Percentiles rank a stretch among this genome's conserved stretches.
These are phyloP conservation scores for Vanderwaltozyma yarrowii DNA, from an alignment of 805 yeast species.

Conservation along the genomic window DNA sequence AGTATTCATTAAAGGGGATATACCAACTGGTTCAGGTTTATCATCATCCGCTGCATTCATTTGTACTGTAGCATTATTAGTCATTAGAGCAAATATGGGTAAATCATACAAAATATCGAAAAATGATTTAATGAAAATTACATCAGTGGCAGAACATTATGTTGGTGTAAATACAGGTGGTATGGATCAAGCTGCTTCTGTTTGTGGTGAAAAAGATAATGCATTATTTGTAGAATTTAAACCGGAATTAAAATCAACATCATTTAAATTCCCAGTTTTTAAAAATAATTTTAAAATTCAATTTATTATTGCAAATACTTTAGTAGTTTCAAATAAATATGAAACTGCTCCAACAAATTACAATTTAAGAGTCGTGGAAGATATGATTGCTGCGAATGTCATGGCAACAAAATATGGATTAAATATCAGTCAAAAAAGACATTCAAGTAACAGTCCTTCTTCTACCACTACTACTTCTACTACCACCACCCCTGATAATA, in stretches of 20 bases:
- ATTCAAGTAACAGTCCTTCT: no score
- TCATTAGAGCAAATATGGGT: slow-evolving; percentile 43
- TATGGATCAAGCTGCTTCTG: slow-evolving; percentile 67
- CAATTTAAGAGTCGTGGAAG: slow-evolving; percentile 64
- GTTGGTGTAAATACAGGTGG: slow-evolving; percentile 75
- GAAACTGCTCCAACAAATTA: slow-evolving; percentile 64
- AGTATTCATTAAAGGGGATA: slow-evolving; percentile 49
- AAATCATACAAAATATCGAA: slow-evolving; percentile 32
- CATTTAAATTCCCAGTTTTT: slow-evolving; percentile 43
- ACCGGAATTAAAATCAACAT: slow-evolving; percentile 45
- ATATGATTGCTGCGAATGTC: slow-evolving; percentile 53
- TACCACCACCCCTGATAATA: neutral
- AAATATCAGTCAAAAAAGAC: neutral
- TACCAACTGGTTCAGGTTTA: slow-evolving; percentile 65
- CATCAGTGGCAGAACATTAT: slow-evolving; percentile 58
- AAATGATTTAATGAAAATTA: slow-evolving; percentile 44
- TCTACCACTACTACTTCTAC: no score
- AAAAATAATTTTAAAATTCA: slow-evolving; percentile 27
- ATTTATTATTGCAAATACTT: slow-evolving; percentile 54
- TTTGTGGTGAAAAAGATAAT: slow-evolving; percentile 49
- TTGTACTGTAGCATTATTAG: slow-evolving; percentile 50
- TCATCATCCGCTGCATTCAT: slow-evolving; percentile 67
- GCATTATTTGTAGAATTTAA: slow-evolving; percentile 51
- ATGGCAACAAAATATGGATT: slow-evolving; percentile 39
- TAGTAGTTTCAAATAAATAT: slow-evolving; percentile 52